These are phyloP conservation scores for Aspergillus ochraceus DNA, from an alignment of 2,329 filamentous ascomycete species.

Conservation along the genomic window DNA sequence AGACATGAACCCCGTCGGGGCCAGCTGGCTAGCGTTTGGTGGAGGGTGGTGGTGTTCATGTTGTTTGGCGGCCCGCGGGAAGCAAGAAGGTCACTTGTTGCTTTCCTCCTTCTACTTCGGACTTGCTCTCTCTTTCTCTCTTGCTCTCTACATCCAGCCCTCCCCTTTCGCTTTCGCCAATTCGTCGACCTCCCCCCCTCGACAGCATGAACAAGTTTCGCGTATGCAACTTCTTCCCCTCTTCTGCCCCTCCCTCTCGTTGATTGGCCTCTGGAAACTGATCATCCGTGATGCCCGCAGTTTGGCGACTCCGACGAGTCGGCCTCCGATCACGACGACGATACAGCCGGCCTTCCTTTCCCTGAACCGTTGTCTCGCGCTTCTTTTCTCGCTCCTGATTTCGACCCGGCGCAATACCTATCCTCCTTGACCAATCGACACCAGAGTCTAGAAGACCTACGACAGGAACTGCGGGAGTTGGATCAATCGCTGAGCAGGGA, in stretches of 20 bases:
- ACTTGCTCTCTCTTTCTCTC: not conserved
- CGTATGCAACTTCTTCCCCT: constrained; percentile 23
- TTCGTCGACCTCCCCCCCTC: not conserved
- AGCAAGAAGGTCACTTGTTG: not conserved
- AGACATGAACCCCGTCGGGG: not conserved
- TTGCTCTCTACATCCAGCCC: not conserved
- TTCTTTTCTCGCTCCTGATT: constrained; percentile 76
- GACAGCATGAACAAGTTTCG: constrained; percentile 32
- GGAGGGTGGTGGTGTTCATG: not conserved
- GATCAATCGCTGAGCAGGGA: constrained; percentile 79
- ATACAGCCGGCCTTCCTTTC: constrained; percentile 72
- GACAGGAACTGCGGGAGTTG: constrained; percentile 78
- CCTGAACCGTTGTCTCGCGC: constrained; percentile 77
- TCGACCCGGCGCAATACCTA: constrained; percentile 80
- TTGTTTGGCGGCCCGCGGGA: not conserved
- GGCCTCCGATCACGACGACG: constrained; percentile 57
- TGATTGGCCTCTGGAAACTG: constrained; percentile 1
- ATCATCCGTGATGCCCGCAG: constrained; percentile 24
- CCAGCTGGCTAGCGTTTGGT: constrained; percentile 2
- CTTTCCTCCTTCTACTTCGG: not conserved
- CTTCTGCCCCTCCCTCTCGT: not conserved
- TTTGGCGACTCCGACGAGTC: constrained; percentile 49
- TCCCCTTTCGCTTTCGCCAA: not conserved
- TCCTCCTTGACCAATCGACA: constrained; percentile 81
- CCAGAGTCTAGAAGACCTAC: constrained; percentile 92